Evolutionary conservation across 163 green algal species (phyloP), one percentile per base, ranked within the genome.

Genomic region (Prototheca wickerhamii): DNA sequence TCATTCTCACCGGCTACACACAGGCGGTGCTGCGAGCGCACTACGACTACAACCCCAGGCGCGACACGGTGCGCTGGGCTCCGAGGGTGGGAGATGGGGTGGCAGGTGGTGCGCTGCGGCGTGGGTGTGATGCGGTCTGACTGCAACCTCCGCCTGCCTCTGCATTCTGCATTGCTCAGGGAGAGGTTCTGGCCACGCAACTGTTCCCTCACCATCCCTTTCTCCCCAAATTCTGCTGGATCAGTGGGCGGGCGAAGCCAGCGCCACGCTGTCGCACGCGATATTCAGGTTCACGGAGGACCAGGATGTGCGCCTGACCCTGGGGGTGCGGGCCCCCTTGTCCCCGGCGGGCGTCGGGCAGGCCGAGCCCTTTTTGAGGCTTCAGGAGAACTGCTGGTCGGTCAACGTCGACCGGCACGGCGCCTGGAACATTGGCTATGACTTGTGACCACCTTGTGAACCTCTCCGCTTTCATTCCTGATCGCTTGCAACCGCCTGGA

Each of bases 361-460:
- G 6, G 33, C 64, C 2, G 30, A 44, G 43, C 64, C 64, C 4
- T 70, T 64, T 25, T 23, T 63, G 44, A 46, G 64, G 18, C 7
- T 53, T 4, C 37, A 67, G 59, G 66, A 72, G 43, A 72, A 72
- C 58, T 67, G 58, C 52, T 72, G 66, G 66, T 23, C 35, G 28
- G 50, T 72, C 37, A 65, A 55, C 2, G 30, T 65, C 7, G 21
- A 57, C 23, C 58, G 33, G 21, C 32, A 63, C 29, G 50, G 59
- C 26, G 20, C 58, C 58, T 72, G 66, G 66, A 56, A 35, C 4
- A 40, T 67, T 1, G 37, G 20, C 1, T 72, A 72, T 30, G 65
- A 72, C 58, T 50, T 72, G 17, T 72, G 29, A 68, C n/a, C n/a
- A n/a, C n/a, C n/a, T n/a, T n/a, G n/a, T n/a, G n/a, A n/a, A n/a